Percentiles rank a stretch among this genome's conserved stretches.
Conservation (phyloP, 1,284 basidiomycete species). For the Boletus holoroseus region DNA sequence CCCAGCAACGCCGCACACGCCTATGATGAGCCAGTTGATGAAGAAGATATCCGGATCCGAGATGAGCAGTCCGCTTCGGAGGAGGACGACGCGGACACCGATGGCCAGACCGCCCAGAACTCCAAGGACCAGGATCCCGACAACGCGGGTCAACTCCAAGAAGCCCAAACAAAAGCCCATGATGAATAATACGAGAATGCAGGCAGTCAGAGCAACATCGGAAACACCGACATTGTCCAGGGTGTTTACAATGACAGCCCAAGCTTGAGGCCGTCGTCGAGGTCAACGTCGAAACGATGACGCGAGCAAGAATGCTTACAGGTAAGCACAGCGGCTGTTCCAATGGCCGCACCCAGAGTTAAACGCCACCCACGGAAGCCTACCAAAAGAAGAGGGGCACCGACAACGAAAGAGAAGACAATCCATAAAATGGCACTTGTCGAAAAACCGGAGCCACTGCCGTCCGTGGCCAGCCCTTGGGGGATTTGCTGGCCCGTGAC, state of each 20-base stretch:
- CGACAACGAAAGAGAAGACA: conserved; percentile 45
- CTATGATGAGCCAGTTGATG: conserved; percentile 52
- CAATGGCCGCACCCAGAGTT: conserved; percentile 50
- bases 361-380: conserved; percentile 53
- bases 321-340: conserved; percentile 43
- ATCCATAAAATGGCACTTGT: conserved; percentile 54
- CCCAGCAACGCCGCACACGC: conserved; percentile 39
- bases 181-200: conserved; percentile 46
- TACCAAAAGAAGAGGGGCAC: conserved; percentile 48
- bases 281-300: conserved; percentile 5
- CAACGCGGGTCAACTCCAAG: conserved; percentile 44
- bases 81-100: conserved; percentile 49
- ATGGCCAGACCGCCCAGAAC: conserved; percentile 51
- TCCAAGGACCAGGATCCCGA: conserved; percentile 44
- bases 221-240: conserved; percentile 43
- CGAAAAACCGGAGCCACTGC: conserved; percentile 47
- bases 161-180: conserved; percentile 50
- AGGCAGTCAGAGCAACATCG: conserved; percentile 46
- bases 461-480: conserved; percentile 56
- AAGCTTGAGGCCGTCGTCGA: conserved; percentile 36
- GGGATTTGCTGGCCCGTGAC: conserved; percentile 39
- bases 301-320: conserved; percentile 36
- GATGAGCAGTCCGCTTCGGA: conserved; percentile 47
- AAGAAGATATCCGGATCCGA: conserved; percentile 34
- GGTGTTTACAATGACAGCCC: conserved; percentile 58